phyloP scores from a whole-genome alignment of 1,284 basidiomycete species.

The Chiua sp. region DNA sequence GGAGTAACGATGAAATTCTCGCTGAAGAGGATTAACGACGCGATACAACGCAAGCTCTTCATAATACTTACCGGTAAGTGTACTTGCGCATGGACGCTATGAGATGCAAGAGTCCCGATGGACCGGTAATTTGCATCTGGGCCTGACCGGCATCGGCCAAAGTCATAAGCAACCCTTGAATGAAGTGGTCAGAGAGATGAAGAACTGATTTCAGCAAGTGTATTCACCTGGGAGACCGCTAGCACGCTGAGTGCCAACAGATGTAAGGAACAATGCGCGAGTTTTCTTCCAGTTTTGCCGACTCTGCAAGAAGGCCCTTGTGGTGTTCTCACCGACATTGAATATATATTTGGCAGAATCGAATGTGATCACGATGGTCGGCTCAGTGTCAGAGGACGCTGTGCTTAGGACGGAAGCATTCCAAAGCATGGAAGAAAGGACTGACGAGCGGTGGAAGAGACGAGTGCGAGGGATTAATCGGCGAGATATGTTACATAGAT shows the following conservation, averaged over 20 bases:
- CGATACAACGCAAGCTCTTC: not conserved
- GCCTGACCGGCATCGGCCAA: conserved; percentile 74
- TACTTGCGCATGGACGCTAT: conserved; percentile 75
- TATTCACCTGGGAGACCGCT: conserved; percentile 74
- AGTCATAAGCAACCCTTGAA: conserved; percentile 79
- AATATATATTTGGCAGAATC: conserved; percentile 85
- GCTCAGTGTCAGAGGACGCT: conserved; percentile 77
- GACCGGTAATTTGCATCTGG: conserved; percentile 70
- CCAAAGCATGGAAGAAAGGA: conserved; percentile 55
- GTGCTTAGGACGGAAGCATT: conserved; percentile 60
- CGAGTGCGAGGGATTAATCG: conserved; percentile 14
- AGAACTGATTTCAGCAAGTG: not conserved
- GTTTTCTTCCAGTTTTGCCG: conserved; percentile 66
- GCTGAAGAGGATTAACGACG: conserved; percentile 37
- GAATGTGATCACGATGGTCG: conserved; percentile 75
- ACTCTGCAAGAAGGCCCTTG: conserved; percentile 75
- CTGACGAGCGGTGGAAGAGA: conserved; percentile 25
- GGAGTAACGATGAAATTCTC: conserved; percentile 53
- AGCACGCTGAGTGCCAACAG: conserved; percentile 61
- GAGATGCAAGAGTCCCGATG: conserved; percentile 71
- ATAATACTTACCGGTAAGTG: conserved; percentile 58
- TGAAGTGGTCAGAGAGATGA: not conserved
- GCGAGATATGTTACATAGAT: conserved; percentile 33
- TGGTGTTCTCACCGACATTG: conserved; percentile 85
- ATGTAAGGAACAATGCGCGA: conserved; percentile 76